Conservation (phyloP, 371 early-diverging fungal species). For the Coemansia linderi region DNA sequence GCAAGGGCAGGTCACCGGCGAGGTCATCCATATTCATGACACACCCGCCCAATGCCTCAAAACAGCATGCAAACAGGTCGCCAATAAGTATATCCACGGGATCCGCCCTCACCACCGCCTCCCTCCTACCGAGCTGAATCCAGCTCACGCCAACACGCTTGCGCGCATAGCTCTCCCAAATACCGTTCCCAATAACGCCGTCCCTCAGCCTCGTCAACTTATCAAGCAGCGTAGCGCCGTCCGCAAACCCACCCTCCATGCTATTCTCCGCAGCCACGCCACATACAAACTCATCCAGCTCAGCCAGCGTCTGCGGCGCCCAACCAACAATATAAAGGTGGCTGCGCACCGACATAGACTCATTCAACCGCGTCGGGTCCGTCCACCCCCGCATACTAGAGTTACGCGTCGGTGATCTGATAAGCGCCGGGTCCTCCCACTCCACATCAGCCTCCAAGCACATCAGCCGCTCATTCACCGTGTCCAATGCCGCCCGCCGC, state of each 20-base stretch:
- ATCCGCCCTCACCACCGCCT: neutral
- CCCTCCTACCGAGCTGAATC: constrained; percentile 8
- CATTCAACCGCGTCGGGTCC: constrained; percentile 42
- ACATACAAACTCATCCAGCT: constrained; percentile 26
- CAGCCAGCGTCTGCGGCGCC: constrained; percentile 21
- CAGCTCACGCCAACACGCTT: constrained; percentile 48
- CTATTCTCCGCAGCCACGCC: neutral
- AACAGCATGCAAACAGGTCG: constrained; percentile 27
- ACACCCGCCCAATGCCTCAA: constrained; percentile 46
- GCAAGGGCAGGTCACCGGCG: neutral
- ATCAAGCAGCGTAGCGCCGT: constrained; percentile 22
- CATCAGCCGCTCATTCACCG: constrained; percentile 38
- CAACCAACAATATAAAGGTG: constrained; percentile 26
- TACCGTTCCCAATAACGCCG: constrained; percentile 41
- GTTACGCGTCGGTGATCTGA: constrained; percentile 39
- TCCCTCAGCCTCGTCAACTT: constrained; percentile 36
- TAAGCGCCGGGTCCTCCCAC: constrained; percentile 49
- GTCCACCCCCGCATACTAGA: constrained; percentile 27
- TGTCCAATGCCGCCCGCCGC: constrained; percentile 12
- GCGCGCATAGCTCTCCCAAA: constrained; percentile 50
- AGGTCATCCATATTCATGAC: constrained; percentile 19
- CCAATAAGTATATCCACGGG: constrained; percentile 31
- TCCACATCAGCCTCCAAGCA: constrained; percentile 50
- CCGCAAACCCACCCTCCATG: neutral
- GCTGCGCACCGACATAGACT: constrained; percentile 44